Percentiles rank a stretch among this genome's conserved stretches.
Evolutionary conservation across 1,284 basidiomycete genomes (phyloP).

Genomic region (Sporisorium graminicola): DNA sequence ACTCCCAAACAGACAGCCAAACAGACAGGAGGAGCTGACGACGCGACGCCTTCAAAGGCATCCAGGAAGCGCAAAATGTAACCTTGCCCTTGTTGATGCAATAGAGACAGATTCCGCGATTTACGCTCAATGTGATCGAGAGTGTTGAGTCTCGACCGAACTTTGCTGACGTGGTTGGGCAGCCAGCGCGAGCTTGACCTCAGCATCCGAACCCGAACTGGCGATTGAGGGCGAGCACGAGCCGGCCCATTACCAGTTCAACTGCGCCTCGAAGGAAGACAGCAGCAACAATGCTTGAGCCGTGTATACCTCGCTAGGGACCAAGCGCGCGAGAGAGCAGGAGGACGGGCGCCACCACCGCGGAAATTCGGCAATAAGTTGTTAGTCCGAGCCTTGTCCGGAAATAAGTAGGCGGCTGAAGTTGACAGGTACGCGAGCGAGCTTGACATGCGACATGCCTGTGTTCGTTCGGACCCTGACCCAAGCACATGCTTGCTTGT

Average conservation of each 20-base stretch:
- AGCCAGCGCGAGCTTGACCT: too few relatives aligned
- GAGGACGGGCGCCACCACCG: not conserved
- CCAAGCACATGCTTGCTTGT: too few relatives aligned
- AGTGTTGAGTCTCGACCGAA: not conserved
- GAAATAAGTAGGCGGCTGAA: constrained; percentile 8
- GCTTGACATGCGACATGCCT: too few relatives aligned
- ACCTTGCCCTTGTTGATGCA: not conserved
- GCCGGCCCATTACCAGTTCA: too few relatives aligned
- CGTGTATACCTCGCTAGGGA: too few relatives aligned
- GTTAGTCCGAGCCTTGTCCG: not conserved
- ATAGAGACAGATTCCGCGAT: not conserved
- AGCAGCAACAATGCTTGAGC: too few relatives aligned
- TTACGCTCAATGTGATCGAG: not conserved
- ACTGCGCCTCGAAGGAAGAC: too few relatives aligned
- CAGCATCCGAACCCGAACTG: too few relatives aligned
- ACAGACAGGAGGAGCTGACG: not conserved
- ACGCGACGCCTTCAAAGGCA: constrained; percentile 23
- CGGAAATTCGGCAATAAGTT: constrained; percentile 4
- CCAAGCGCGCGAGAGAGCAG: too few relatives aligned
- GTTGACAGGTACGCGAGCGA: not conserved
- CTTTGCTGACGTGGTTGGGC: too few relatives aligned
- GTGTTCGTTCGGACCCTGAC: too few relatives aligned
- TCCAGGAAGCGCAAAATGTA: constrained; percentile 41
- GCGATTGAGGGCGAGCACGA: too few relatives aligned
- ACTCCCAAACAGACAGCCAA: constrained; percentile 1